Evolutionary conservation across 768 basidiomycete genomes (phyloP).

Genomic region (Boletus rubroflammeus): DNA sequence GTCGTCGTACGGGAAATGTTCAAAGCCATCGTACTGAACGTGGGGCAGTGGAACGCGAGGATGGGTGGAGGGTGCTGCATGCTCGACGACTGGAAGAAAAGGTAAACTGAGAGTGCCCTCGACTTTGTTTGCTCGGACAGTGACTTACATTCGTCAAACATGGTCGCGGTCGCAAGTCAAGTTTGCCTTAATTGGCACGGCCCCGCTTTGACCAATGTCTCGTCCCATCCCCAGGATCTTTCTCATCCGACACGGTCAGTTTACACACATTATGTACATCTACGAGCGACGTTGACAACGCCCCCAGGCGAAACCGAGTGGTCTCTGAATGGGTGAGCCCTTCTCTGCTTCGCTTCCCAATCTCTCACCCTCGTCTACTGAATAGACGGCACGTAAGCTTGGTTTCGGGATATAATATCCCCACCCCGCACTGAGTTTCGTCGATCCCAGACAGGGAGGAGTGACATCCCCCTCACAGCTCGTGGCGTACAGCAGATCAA

Average conservation of each 20-base stretch:
- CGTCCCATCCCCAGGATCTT: conserved; percentile 72
- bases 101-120: neutral
- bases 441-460: conserved; percentile 66
- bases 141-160: conserved; percentile 70
- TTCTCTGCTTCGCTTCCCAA: neutral
- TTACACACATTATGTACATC: neutral
- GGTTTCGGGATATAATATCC: neutral
- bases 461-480: conserved; percentile 83
- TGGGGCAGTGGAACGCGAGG: conserved; percentile 45
- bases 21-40: conserved; percentile 86
- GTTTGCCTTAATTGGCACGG: neutral
- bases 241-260: conserved; percentile 72
- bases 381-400: conserved; percentile 58
- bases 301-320: conserved; percentile 86
- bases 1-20: conserved; percentile 58
- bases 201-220: conserved; percentile 15
- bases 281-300: neutral
- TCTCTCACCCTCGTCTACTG: conserved; percentile 5
- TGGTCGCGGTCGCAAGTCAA: conserved; percentile 26
- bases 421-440: neutral
- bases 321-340: conserved; percentile 74
- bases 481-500: conserved; percentile 71
- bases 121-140: neutral
- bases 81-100: conserved; percentile 74
- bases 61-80: conserved; percentile 52